Base-by-base conservation (phyloP, 306 rosid species). In the Senna siamea region DNA sequence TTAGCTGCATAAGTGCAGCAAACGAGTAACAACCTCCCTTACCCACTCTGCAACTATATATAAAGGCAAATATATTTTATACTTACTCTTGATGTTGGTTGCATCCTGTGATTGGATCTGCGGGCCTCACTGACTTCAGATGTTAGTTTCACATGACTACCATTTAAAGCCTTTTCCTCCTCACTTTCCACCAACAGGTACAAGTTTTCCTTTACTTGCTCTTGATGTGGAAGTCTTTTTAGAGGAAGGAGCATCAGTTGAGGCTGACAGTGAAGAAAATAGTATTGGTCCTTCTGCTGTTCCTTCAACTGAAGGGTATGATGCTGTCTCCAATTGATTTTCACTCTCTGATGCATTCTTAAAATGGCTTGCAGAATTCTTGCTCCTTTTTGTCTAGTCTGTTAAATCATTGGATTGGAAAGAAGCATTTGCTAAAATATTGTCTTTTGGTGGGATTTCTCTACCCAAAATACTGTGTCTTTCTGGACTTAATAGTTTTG, bases 1-100 rank as follows among this genome's bases (percentile, higher is more conserved):
- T n/a, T 1, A 26, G 3, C 30, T 26, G 30, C 11, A 32, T n/a
- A n/a, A n/a, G n/a, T 23, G 18, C 9, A 37, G 50, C 17, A 19
- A 62, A 6, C 7, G 35, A 5, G 40, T 4, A 37, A 37, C 40
- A 37, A 64, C 4, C 11, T 11, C 35, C 35, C 35, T 37, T 5
- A 0, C 12, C 18, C 53, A 12, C 4, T 26, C 52, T 3, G 51
- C 26, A 52, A 41, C 23, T 14, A 26, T 10, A 34, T 6, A 34
- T 69, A 66, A 63, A 11, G 18, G 43, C 14, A 37, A 43, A 43
- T n/a, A 47, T 17, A 52, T 69, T 12, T 20, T 65, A 67, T 17
- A 83, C 93, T 84, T 82, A 95, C 99, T 79, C 99, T 92, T 56
- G 98, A 92, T 2, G 99, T 95, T 28, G 99, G 99, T 77, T 92